phyloP scores from a whole-genome alignment of 208 protist species.

The Sergeia podlipaevii region DNA sequence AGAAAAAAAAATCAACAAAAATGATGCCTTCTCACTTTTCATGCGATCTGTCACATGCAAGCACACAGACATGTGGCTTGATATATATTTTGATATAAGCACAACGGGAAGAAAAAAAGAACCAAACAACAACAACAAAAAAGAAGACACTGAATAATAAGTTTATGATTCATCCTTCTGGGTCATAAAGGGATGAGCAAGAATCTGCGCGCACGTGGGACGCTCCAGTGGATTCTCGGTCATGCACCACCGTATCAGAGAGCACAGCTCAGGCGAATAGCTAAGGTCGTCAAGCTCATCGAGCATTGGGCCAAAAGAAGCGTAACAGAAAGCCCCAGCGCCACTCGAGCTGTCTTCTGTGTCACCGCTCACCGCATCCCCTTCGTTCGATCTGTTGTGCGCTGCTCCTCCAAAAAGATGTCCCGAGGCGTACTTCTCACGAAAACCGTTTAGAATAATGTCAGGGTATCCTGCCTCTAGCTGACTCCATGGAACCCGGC shows the following conservation, averaged over 20 bases:
- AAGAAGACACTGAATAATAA: too few species aligned
- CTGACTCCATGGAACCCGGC: slow-evolving; percentile 57
- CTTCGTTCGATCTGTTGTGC: too few species aligned
- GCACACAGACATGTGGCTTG: too few species aligned
- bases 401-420: slow-evolving; percentile 14
- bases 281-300: slow-evolving; percentile 34
- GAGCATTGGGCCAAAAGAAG: slow-evolving; percentile 45
- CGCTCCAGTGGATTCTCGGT: slow-evolving; percentile 43
- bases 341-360: neutral
- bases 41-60: too few species aligned
- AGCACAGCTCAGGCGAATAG: slow-evolving; percentile 36
- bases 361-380: neutral
- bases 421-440: slow-evolving; percentile 31
- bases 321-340: slow-evolving; percentile 1
- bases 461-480: slow-evolving; percentile 52
- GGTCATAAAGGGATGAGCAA: slow-evolving; percentile 56
- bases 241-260: slow-evolving; percentile 61
- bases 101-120: too few species aligned
- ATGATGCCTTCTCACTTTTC: too few species aligned
- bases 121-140: too few species aligned
- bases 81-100: too few species aligned
- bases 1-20: too few species aligned
- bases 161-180: too few species aligned
- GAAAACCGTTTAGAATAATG: slow-evolving; percentile 62
- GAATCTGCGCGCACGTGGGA: slow-evolving; percentile 45